Evolutionary conservation across 2,329 filamentous ascomycete genomes (phyloP), one percentile per base, ranked within the genome.

Genomic region (Colletotrichum salicis): DNA sequence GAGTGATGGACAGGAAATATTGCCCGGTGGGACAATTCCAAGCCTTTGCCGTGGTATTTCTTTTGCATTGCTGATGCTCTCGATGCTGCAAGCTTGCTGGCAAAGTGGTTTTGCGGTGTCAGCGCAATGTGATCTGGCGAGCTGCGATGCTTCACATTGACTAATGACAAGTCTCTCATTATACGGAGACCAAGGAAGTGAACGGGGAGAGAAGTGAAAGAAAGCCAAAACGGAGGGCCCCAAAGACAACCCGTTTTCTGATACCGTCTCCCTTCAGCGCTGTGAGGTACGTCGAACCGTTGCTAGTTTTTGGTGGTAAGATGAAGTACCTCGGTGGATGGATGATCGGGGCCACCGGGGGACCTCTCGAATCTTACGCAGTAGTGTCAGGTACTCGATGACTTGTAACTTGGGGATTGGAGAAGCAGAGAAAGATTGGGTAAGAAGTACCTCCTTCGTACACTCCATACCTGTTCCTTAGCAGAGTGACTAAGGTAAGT

Each of bases 81-180:
- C 7, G 24, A 24, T 4, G 27, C 15, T 33, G 24, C 58, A 51
- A 37, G 10, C 58, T 22, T 13, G 41, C 37, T 31, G 35, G 12
- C 24, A 24, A 35, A 22, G 35, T 13, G 51, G 27, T 48, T 35
- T 35, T 55, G 67, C 63, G 37, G 37, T 62, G 63, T 66, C 45
- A 66, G 33, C 35, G n/a, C 22, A 41, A 19, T 22, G 27, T 13
- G 58, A 35, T 70, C 35, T 48, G 15, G 41, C 15, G 19, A 12
- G 33, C 65, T n/a, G 27, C 27, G 19, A n/a, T 37, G 52, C 37
- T 33, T 7, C 19, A 19, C 24, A 6, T 62, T 67, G 68, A 71
- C 52, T 58, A 58, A 71, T 62, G 57, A 62, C 52, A 35, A 67
- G 68, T 5, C 58, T 45, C 13, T 15, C 29, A 63, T 71, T 67